Evolutionary conservation across 805 yeast genomes (phyloP).

Genomic region (Metschnikowia proteae): DNA sequence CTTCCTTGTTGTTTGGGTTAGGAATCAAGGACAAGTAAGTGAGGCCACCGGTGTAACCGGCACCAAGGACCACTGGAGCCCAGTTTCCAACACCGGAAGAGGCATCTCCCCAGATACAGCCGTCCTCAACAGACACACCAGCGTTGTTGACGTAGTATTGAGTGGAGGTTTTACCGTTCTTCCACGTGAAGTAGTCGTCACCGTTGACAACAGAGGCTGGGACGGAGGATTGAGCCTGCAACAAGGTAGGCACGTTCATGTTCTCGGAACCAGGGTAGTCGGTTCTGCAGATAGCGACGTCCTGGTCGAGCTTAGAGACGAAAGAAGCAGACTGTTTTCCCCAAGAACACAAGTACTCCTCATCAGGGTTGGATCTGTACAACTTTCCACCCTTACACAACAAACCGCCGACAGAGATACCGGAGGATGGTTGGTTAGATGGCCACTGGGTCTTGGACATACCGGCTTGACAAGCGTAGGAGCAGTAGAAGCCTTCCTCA

Average conservation of each 20-base stretch:
- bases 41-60: constrained; percentile 60
- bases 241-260: constrained; percentile 70
- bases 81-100: constrained; percentile 68
- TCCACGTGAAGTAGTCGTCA: constrained; percentile 50
- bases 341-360: constrained; percentile 61
- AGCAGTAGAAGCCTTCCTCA: constrained; percentile 66
- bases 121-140: constrained; percentile 64
- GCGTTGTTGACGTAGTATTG: constrained; percentile 77
- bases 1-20: constrained; percentile 61
- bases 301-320: constrained; percentile 45
- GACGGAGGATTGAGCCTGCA: constrained; percentile 46
- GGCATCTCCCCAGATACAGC: constrained; percentile 67
- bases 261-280: constrained; percentile 82
- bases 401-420: constrained; percentile 72
- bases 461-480: constrained; percentile 77
- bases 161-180: constrained; percentile 60
- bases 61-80: constrained; percentile 78
- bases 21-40: constrained; percentile 72
- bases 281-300: constrained; percentile 69
- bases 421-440: constrained; percentile 57
- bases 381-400: constrained; percentile 58
- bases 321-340: constrained; percentile 55
- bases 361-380: constrained; percentile 53
- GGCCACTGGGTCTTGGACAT: constrained; percentile 85
- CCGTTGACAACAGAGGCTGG: constrained; percentile 58